A percentile compares a stretch with the other conserved stretches of the same genome.
phyloP scores from a whole-genome alignment of 306 rosid species.

The peach (Prunus persica) region Prunus_persica_NCBIv2 NC_034014.1:17730501-17731000 shows the following conservation, averaged over 20 bases:
- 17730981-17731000: slow-evolving; percentile 99
- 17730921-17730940: not conserved
- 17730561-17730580: slow-evolving; percentile 99
- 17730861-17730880: not conserved
- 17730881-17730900: too few relatives aligned
- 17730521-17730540: slow-evolving; percentile 92
- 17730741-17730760: not conserved
- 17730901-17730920: too few relatives aligned
- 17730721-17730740: not conserved
- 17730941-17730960: not conserved
- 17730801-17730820: not conserved
- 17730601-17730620: not conserved
- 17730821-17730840: not conserved
- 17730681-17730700: not conserved
- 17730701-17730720: not conserved
- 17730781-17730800: not conserved
- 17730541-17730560: slow-evolving; percentile 98
- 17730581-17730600: slow-evolving; percentile 33
- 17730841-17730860: too few relatives aligned
- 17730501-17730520: not conserved
- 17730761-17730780: not conserved
- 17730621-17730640: not conserved
- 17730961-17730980: slow-evolving; percentile 44
- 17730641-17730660: not conserved
- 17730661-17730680: not conserved